phyloP scores from a whole-genome alignment of 129 eudicot genomes.

The Daucus carota region DNA sequence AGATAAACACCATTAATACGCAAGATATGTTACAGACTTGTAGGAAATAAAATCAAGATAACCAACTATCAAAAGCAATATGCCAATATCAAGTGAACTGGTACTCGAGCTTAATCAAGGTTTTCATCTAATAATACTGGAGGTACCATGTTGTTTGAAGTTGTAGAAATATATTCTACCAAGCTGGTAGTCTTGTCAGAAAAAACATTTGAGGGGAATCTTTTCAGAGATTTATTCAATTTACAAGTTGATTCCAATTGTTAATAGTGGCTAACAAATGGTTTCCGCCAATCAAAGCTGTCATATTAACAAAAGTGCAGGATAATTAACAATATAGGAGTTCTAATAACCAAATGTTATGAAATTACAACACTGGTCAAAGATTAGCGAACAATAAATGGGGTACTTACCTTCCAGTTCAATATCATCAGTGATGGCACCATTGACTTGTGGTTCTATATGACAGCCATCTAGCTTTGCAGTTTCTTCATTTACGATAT shows the following conservation, averaged over 20 bases:
- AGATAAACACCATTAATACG: slow-evolving; percentile 1
- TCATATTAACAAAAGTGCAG: not conserved
- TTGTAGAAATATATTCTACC: not conserved
- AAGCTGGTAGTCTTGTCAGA: not conserved
- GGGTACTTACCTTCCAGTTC: slow-evolving; percentile 55
- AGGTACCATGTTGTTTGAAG: not conserved
- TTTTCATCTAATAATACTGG: not conserved
- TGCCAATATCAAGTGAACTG: not conserved
- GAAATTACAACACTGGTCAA: not conserved
- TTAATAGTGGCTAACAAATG: not conserved
- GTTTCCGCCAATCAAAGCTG: no score
- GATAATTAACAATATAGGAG: not conserved
- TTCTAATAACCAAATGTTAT: not conserved
- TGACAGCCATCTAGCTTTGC: slow-evolving; percentile 13
- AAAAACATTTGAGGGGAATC: not conserved
- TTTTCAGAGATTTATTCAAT: not conserved
- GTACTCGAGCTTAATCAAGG: not conserved
- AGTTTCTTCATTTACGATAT: slow-evolving; percentile 44
- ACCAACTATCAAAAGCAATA: not conserved
- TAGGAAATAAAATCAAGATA: not conserved
- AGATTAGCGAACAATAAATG: not conserved
- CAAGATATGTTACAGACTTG: not conserved
- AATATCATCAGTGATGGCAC: slow-evolving; percentile 32
- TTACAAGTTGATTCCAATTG: not conserved
- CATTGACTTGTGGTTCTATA: slow-evolving; percentile 27